A percentile compares a stretch with the other conserved stretches of the same genome.
These are phyloP conservation scores for Ricinus communis DNA, from an alignment of 345 rosid species.

Conservation along the genomic window DNA sequence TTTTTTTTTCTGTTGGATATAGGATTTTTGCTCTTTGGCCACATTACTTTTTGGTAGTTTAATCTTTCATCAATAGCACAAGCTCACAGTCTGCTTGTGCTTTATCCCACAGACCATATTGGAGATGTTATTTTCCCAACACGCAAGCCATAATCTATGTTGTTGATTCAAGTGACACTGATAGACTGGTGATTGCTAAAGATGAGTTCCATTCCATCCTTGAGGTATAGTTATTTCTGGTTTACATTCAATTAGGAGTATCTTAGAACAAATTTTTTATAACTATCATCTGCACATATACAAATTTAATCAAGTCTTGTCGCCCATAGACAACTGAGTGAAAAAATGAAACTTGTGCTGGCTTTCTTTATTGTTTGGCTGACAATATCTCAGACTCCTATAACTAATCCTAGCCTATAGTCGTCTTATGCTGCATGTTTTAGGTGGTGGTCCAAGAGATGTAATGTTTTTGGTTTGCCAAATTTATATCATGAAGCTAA, in stretches of 20 bases:
- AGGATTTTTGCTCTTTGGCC: background rate
- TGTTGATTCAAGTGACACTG: constrained; percentile 74
- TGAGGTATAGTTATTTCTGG: constrained; percentile 45
- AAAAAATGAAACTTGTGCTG: background rate
- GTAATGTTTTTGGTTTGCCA: background rate
- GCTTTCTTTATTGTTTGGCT: background rate
- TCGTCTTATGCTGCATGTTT: background rate
- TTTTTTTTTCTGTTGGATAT: background rate
- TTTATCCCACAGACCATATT: constrained; percentile 56
- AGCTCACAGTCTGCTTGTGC: constrained; percentile 4
- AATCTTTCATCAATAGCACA: constrained; percentile 10
- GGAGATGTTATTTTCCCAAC: constrained; percentile 85
- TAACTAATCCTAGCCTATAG: background rate
- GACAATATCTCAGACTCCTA: background rate
- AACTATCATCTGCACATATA: background rate
- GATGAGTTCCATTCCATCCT: constrained; percentile 75
- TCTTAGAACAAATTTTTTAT: background rate
- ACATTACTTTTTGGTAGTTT: background rate
- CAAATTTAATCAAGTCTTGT: background rate
- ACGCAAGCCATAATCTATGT: constrained; percentile 78
- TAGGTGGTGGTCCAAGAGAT: background rate
- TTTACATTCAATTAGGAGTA: background rate
- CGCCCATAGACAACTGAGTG: too few species aligned
- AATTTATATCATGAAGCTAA: background rate
- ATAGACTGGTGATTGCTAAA: constrained; percentile 65